Conservation (phyloP, 176 grass and related monocot species). For the Musa beccarii region DNA sequence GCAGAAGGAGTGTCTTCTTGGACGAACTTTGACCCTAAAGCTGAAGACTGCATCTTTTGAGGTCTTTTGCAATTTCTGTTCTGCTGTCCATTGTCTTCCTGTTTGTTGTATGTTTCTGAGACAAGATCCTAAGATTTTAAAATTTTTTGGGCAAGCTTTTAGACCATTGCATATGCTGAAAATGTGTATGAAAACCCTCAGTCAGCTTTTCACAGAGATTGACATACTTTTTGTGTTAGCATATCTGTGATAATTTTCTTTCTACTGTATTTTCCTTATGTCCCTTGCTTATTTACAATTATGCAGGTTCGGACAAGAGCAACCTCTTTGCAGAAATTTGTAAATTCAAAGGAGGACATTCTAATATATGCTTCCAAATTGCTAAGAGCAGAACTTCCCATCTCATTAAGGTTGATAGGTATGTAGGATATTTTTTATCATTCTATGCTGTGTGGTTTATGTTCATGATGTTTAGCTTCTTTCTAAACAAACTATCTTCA, state of each 20-base stretch:
- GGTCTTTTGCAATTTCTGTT: slow-evolving; percentile 26
- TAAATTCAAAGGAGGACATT: slow-evolving; percentile 78
- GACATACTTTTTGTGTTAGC: neutral
- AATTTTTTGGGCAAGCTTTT: neutral
- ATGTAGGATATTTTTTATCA: slow-evolving; percentile 8
- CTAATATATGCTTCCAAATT: slow-evolving; percentile 68
- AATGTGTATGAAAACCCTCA: neutral
- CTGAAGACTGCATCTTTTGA: slow-evolving; percentile 90
- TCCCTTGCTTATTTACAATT: neutral
- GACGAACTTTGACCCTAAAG: slow-evolving; percentile 77
- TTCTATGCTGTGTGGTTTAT: neutral
- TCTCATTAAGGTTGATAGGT: slow-evolving; percentile 96
- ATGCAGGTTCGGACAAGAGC: slow-evolving; percentile 79
- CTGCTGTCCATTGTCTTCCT: neutral
- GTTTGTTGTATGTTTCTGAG: slow-evolving; percentile 5
- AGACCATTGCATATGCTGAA: neutral
- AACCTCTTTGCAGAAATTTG: slow-evolving; percentile 51
- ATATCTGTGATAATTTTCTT: neutral
- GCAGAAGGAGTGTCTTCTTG: slow-evolving; percentile 68
- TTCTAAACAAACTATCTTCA: neutral
- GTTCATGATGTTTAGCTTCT: neutral
- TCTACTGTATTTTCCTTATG: neutral
- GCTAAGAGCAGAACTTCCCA: slow-evolving; percentile 78
- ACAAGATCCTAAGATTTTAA: neutral
- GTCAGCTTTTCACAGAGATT: neutral